phyloP scores from a whole-genome alignment of 2,329 filamentous ascomycete species.

The Thielaviopsis populi region DNA sequence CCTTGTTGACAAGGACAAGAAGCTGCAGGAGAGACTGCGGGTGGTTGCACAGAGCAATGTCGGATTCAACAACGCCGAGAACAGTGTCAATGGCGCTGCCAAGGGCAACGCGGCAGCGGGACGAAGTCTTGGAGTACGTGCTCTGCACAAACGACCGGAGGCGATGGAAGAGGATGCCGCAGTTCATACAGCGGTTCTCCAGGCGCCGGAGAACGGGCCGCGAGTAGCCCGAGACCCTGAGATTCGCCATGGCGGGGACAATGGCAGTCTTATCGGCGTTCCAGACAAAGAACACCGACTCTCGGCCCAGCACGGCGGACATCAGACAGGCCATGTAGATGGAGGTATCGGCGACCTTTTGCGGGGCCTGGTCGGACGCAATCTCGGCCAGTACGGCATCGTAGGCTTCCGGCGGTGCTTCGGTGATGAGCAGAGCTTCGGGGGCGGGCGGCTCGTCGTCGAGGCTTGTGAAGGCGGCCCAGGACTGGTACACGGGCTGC shows the following conservation, averaged over 20 bases:
- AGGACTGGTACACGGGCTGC: slow-evolving; percentile 41
- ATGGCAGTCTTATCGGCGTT: slow-evolving; percentile 39
- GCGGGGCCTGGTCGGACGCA: slow-evolving; percentile 27
- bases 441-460: slow-evolving; percentile 22
- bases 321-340: slow-evolving; percentile 44
- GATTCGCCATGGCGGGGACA: slow-evolving; percentile 29
- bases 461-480: slow-evolving; percentile 47
- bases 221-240: slow-evolving; percentile 44
- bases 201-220: slow-evolving; percentile 33
- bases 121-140: slow-evolving; percentile 32
- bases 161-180: slow-evolving; percentile 33
- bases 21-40: slow-evolving; percentile 38
- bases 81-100: slow-evolving; percentile 35
- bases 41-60: slow-evolving; percentile 31
- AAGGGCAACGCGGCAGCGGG: slow-evolving; percentile 36
- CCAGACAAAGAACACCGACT: slow-evolving; percentile 56
- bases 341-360: slow-evolving; percentile 29
- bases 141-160: slow-evolving; percentile 33
- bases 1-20: slow-evolving; percentile 34
- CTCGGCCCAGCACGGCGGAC: slow-evolving; percentile 52
- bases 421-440: slow-evolving; percentile 46
- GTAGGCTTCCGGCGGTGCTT: slow-evolving; percentile 50
- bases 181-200: slow-evolving; percentile 32
- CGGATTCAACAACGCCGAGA: slow-evolving; percentile 34
- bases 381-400: slow-evolving; percentile 42